Evolutionary conservation across 352 stramenopile species (phyloP), one percentile per base, ranked within the genome.

Genomic region (Elongisporangium senticosum): DNA sequence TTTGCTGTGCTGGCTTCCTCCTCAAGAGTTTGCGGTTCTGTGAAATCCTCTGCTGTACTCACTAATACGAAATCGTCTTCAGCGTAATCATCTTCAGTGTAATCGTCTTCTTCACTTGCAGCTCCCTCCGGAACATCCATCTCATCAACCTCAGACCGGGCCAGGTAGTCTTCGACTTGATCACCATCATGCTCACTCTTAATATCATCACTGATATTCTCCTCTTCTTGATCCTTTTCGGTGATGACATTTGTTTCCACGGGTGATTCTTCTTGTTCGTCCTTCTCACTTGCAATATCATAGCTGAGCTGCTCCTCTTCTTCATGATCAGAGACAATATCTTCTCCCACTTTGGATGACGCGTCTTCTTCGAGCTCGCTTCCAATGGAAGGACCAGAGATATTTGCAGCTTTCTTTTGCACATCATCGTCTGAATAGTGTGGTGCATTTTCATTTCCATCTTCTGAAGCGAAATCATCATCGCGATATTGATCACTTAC

Each of bases 381-480:
- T 37, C 8, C 26, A 11, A 37, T 14, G 48, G 24, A 21, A 24
- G 7, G 5, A 56, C 26, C 50, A 3, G 13, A 26, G 39, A 1
- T 17, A 26, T 24, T 55, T 19, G 49, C 49, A 19, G 24, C 39
- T 6, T 11, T 24, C 49, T 21, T 33, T 22, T 7, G 4, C 22
- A 60, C 49, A 14, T 40, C 11, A 43, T 20, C 17, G 0, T 26
- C 6, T 17, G 33, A 17, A 43, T 17, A 14, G 0, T 43, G 8
- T n/a, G 21, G 6, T 19, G 0, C 11, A 51, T 49, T 28, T 22
- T 17, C 20, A 52, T 49, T 59, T 51, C 57, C 54, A 37, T 15
- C 24, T 26, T 56, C 56, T 13, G 60, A 62, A n/a, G 15, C 52
- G 52, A 71, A 71, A 3, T 71, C 60, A 26, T 68, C 53, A 1